Base-by-base conservation (phyloP, 768 basidiomycete genomes). In the Chlorophyllum brunneum region DNA sequence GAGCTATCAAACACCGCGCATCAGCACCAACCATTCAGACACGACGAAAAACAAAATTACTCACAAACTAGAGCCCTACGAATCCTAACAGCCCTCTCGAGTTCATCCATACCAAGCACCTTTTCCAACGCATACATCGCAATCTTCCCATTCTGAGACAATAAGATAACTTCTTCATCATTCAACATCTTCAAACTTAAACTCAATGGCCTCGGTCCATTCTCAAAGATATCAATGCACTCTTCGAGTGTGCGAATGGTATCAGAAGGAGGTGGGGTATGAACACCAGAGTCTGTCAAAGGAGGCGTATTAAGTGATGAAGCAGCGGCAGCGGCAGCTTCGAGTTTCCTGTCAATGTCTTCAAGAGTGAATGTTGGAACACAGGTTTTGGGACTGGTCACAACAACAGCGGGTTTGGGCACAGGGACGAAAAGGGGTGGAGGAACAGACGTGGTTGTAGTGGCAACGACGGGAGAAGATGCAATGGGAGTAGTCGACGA, bases 111-210 rank as follows among this genome's bases (percentile, higher is more conserved):
- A 4, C 76, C 92, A n/a, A 98, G 69, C 26, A 92, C 84, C 74
- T 98, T 98, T 72, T 99, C 97, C 51, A 98, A 70, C 23, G 92
- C 90, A 67, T 99, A 98, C n/a, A 90, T 79, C 0, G 90, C 87
- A 51, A 98, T 87, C 80, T 95, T 97, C 26, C 94, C 92, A 56
- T 85, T 85, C 71, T 95, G 92, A 2, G 86, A 79, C 39, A 99
- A 75, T 51, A 93, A 48, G 49, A 98, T 86, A 38, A 99, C 76
- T 68, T 98, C 97, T 64, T 98, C 95, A 59, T 99, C 92, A 47
- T 81, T 88, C 61, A 99, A 69, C 57, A 81, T 73, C 38, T 77
- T 69, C 46, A 90, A 61, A 18, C 80, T 73, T 8, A 68, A 71
- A 20, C 80, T 77, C 6, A 82, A 72, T 3, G 86, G 82, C 47